phyloP scores from a whole-genome alignment of 805 yeast genomes.

The Kazachstania bromeliacearum region DNA sequence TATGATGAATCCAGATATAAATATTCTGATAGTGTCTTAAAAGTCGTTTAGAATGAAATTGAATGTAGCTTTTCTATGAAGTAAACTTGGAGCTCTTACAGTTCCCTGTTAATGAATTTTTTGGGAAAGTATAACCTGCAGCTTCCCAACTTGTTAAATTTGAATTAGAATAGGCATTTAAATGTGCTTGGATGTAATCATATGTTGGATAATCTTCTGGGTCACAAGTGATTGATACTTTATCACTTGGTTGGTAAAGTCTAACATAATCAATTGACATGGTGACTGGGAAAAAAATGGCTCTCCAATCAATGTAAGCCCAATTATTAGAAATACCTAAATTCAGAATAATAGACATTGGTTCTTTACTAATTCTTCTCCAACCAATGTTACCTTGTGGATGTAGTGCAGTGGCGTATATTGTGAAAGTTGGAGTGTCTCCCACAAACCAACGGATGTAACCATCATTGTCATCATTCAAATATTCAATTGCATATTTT shows the following conservation, averaged over 20 bases:
- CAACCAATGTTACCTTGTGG: conserved; percentile 87
- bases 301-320: conserved; percentile 90
- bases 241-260: conserved; percentile 71
- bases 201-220: conserved; percentile 78
- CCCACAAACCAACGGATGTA: conserved; percentile 87
- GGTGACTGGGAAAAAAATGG: conserved; percentile 65
- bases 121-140: conserved; percentile 68
- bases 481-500: conserved; percentile 66
- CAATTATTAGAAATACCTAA: conserved; percentile 86
- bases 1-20: too few species aligned
- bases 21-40: too few species aligned
- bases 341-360: conserved; percentile 83
- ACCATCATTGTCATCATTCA: conserved; percentile 61
- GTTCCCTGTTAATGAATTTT: conserved; percentile 48
- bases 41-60: too few species aligned
- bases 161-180: conserved; percentile 54
- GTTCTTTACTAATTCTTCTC: conserved; percentile 79
- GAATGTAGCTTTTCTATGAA: too few species aligned
- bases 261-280: conserved; percentile 81
- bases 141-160: conserved; percentile 66
- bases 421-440: conserved; percentile 61
- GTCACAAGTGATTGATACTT: conserved; percentile 65
- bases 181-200: conserved; percentile 68
- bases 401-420: conserved; percentile 64
- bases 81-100: conserved; percentile 31